phyloP scores from a whole-genome alignment of 2,329 filamentous ascomycete species.

The Acephala macrosclerotiorum region DNA sequence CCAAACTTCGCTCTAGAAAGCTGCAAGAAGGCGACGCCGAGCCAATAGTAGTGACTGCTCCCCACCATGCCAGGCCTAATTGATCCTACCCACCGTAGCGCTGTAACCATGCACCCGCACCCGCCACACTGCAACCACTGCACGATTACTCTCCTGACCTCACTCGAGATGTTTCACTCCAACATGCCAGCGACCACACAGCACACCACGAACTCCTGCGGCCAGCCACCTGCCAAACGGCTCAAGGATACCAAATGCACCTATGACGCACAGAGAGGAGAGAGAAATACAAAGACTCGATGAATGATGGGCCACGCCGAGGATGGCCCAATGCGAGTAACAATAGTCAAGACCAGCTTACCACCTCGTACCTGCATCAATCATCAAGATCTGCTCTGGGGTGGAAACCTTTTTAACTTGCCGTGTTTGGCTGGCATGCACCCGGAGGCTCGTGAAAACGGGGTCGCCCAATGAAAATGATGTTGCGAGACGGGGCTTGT shows the following conservation, averaged over 20 bases:
- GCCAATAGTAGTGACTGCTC: not conserved
- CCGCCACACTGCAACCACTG: not conserved
- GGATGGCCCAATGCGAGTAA: not conserved
- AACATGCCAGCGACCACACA: constrained; percentile 1
- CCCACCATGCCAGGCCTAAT: not conserved
- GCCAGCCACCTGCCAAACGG: constrained; percentile 12
- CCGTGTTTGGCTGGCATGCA: constrained; percentile 6
- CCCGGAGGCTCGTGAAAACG: constrained; percentile 5
- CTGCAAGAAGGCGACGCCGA: constrained; percentile 5
- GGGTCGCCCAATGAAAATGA: not conserved
- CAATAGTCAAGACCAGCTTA: not conserved
- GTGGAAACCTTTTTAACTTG: not conserved
- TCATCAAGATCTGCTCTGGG: constrained; percentile 4
- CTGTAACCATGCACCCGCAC: constrained; percentile 11
- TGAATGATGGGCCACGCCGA: not conserved
- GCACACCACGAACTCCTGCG: not conserved
- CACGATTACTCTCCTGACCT: not conserved
- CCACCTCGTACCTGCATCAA: constrained; percentile 9
- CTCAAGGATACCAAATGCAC: not conserved
- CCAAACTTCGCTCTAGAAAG: not conserved
- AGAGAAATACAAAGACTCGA: not conserved
- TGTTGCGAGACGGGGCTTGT: constrained; percentile 14
- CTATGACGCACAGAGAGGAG: not conserved
- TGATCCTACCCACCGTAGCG: not conserved
- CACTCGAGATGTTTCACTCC: not conserved